Evolutionary conservation across 2,329 filamentous ascomycete genomes (phyloP).

Genomic region (Pseudogymnoascus sp.): DNA sequence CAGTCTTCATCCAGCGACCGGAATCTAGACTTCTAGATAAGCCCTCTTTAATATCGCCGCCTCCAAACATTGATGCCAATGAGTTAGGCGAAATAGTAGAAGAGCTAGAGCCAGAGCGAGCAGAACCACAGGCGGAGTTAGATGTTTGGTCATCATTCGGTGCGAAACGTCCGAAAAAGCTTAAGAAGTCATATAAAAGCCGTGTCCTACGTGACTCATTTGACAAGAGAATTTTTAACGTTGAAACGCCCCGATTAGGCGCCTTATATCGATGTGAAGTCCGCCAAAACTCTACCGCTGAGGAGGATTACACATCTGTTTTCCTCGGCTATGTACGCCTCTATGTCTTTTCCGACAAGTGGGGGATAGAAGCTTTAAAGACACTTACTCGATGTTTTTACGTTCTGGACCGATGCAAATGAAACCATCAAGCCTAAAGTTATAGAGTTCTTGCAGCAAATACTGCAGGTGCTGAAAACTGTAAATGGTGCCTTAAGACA

Average conservation of each 20-base stretch:
- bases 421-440: too few species aligned
- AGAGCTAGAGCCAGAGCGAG: not conserved
- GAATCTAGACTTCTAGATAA: not conserved
- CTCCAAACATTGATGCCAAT: slow-evolving; percentile 1
- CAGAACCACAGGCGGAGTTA: too few species aligned
- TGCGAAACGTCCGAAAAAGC: not conserved
- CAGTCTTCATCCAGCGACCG: slow-evolving; percentile 13
- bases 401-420: too few species aligned
- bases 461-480: too few species aligned
- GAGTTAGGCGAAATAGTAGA: not conserved
- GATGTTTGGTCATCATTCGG: too few species aligned
- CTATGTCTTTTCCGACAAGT: slow-evolving; percentile 19
- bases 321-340: slow-evolving; percentile 15
- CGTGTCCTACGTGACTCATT: not conserved
- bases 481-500: too few species aligned
- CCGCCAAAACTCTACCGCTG: slow-evolving; percentile 14
- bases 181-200: not conserved
- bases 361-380: slow-evolving; percentile 16
- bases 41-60: not conserved
- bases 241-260: not conserved
- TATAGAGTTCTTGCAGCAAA: too few species aligned
- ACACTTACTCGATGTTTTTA: too few species aligned
- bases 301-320: slow-evolving; percentile 16
- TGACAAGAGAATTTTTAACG: not conserved
- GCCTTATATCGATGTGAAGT: slow-evolving; percentile 13